Percentiles rank a stretch among this genome's conserved stretches.
Conservation (phyloP, 768 basidiomycete species). For the Leccinum boreale region DNA sequence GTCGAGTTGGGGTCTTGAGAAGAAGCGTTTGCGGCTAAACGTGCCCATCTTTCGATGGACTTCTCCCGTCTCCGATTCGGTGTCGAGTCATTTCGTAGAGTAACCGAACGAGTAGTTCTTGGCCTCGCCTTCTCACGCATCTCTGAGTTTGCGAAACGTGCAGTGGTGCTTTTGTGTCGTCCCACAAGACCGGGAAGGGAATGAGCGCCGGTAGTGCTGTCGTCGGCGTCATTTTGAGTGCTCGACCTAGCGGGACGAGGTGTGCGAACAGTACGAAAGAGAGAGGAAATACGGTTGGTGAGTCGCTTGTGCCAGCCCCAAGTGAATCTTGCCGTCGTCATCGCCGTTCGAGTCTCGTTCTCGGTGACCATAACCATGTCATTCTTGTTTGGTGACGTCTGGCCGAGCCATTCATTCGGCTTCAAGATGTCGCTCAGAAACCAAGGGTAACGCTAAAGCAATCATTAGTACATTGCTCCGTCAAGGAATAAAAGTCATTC, state of each 20-base stretch:
- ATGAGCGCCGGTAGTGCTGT: slow-evolving; percentile 26
- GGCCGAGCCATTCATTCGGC: slow-evolving; percentile 66
- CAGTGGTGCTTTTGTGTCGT: slow-evolving; percentile 26
- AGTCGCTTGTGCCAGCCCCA: slow-evolving; percentile 53
- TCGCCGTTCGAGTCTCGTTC: slow-evolving; percentile 74
- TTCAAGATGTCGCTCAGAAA: slow-evolving; percentile 64
- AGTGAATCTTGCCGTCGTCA: slow-evolving; percentile 61
- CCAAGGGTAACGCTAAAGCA: slow-evolving; percentile 57
- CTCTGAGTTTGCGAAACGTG: slow-evolving; percentile 12
- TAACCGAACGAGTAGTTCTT: slow-evolving; percentile 17
- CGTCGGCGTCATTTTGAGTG: slow-evolving; percentile 17
- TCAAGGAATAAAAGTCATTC: slow-evolving; percentile 14
- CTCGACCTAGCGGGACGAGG: slow-evolving; percentile 16
- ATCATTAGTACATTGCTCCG: neutral
- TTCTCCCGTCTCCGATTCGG: slow-evolving; percentile 26
- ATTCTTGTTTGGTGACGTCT: slow-evolving; percentile 50
- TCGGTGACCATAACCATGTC: slow-evolving; percentile 60
- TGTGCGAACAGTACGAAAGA: slow-evolving; percentile 44
- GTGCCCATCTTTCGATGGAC: slow-evolving; percentile 35
- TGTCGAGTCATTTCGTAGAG: slow-evolving; percentile 20
- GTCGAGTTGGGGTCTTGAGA: slow-evolving; percentile 17
- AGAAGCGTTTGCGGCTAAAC: slow-evolving; percentile 20
- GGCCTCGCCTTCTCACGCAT: slow-evolving; percentile 29
- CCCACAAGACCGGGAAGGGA: slow-evolving; percentile 29
- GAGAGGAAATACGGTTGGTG: slow-evolving; percentile 43